Conservation (phyloP, 2,329 filamentous ascomycete species). For the Botrytis porri region DNA sequence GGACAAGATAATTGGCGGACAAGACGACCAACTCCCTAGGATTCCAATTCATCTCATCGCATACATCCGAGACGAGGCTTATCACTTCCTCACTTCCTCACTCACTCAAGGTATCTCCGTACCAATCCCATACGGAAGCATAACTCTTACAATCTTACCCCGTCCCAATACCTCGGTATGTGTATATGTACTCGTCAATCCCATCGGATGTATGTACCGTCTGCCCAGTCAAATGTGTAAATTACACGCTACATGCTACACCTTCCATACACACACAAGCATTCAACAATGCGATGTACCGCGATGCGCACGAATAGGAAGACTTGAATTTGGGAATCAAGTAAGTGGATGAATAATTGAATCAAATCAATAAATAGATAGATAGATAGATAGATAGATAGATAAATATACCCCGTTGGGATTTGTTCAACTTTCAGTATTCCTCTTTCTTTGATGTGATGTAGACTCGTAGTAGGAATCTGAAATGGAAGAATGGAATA, state of each 20-base stretch:
- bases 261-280: neutral
- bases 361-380: too few species aligned
- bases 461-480: too few species aligned
- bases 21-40: neutral
- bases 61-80: neutral
- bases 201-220: neutral
- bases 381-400: neutral
- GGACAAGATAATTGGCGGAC: neutral
- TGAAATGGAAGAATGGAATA: too few species aligned
- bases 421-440: neutral
- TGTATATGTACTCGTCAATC: too few species aligned
- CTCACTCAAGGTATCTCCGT: neutral
- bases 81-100: neutral
- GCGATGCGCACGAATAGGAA: neutral
- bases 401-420: neutral
- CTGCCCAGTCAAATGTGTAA: neutral
- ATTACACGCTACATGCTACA: neutral
- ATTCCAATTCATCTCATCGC: neutral
- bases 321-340: neutral
- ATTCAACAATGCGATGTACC: neutral
- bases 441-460: neutral
- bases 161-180: neutral
- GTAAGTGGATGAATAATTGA: too few species aligned
- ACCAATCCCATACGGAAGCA: neutral
- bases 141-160: too few species aligned